Conservation (phyloP, 805 yeast genomes). For the Naumovozyma baii region DNA sequence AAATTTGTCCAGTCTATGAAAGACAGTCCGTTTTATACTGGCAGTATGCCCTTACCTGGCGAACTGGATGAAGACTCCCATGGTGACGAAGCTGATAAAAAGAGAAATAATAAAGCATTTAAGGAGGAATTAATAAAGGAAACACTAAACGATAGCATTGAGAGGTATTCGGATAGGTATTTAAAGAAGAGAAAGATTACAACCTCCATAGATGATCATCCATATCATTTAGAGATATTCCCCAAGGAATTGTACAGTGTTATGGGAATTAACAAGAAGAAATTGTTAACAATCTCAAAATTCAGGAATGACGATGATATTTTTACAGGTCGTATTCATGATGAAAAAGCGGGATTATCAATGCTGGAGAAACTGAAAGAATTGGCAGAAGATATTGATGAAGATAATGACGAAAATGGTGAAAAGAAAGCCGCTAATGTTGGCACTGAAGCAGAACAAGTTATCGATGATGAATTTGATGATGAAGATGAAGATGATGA, state of each 20-base stretch:
- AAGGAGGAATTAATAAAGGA: slow-evolving; percentile 18
- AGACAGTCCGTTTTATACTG: slow-evolving; percentile 62
- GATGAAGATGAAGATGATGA: slow-evolving; percentile 50
- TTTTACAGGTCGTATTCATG: slow-evolving; percentile 22
- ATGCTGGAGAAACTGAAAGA: slow-evolving; percentile 41
- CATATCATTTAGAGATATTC: slow-evolving; percentile 58
- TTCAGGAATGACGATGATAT: slow-evolving; percentile 23
- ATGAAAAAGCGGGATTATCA: slow-evolving; percentile 24
- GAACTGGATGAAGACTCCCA: background rate
- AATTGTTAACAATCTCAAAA: slow-evolving; percentile 36
- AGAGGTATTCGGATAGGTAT: slow-evolving; percentile 75
- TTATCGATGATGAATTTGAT: slow-evolving; percentile 47
- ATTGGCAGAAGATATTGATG: slow-evolving; percentile 42
- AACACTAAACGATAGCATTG: slow-evolving; percentile 55
- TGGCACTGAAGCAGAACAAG: slow-evolving; percentile 35
- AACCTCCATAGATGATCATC: slow-evolving; percentile 67
- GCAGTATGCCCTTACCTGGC: slow-evolving; percentile 32
- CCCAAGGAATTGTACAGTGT: slow-evolving; percentile 69
- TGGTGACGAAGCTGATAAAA: slow-evolving; percentile 13
- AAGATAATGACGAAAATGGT: slow-evolving; percentile 27
- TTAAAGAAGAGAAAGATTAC: slow-evolving; percentile 61
- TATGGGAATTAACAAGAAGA: slow-evolving; percentile 55
- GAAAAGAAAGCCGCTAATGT: slow-evolving; percentile 20
- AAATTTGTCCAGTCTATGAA: slow-evolving; percentile 43
- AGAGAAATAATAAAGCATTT: slow-evolving; percentile 10